Percentiles rank a stretch among this genome's conserved stretches.
phyloP scores from a whole-genome alignment of 352 stramenopile genomes.

The Globisporangium cylindrosporum region DNA sequence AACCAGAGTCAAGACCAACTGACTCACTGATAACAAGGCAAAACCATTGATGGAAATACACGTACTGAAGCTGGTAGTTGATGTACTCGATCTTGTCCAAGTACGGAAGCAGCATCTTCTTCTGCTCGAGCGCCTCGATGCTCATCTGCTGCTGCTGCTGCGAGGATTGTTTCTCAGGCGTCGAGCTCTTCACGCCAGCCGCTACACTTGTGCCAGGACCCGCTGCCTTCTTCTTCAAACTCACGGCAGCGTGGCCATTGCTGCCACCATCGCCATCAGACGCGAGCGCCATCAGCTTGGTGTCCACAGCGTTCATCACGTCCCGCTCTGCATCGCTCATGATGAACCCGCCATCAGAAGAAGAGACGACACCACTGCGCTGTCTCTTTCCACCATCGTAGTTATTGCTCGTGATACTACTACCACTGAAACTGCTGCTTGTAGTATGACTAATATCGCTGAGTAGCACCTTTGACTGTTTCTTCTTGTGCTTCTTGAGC shows the following conservation, averaged over 20 bases:
- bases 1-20: too few relatives aligned
- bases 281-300: slow-evolving; percentile 17
- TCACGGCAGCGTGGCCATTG: too few relatives aligned
- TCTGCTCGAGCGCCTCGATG: slow-evolving; percentile 59
- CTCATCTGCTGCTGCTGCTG: slow-evolving; percentile 36
- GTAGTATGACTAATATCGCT: too few relatives aligned
- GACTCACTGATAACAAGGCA: background rate
- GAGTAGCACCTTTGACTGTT: background rate
- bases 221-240: background rate
- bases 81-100: slow-evolving; percentile 88
- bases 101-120: slow-evolving; percentile 82
- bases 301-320: slow-evolving; percentile 13
- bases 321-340: slow-evolving; percentile 9
- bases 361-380: background rate
- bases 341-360: background rate
- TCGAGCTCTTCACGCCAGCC: background rate
- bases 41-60: background rate
- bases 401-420: background rate
- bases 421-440: background rate
- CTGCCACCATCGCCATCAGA: background rate
- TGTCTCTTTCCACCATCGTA: background rate
- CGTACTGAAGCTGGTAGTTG: slow-evolving; percentile 68
- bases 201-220: background rate
- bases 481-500: slow-evolving; percentile 1
- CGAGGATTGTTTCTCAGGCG: background rate